Evolutionary conservation across 1,284 basidiomycete genomes (phyloP).

Genomic region (Ustilago lituana): DNA sequence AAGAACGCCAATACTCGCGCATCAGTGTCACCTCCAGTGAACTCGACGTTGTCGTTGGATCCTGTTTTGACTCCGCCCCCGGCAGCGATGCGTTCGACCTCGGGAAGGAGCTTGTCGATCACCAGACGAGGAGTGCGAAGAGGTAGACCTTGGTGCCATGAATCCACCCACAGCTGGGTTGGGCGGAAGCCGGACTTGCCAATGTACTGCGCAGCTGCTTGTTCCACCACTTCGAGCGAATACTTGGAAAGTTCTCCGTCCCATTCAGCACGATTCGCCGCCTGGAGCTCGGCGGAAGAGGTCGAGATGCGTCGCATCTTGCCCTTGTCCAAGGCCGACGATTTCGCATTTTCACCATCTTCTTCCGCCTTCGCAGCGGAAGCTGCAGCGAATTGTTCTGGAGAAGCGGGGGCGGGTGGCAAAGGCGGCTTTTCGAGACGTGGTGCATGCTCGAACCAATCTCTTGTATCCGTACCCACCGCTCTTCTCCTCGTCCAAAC

Average conservation of each 20-base stretch:
- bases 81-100: slow-evolving; percentile 54
- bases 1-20: slow-evolving; percentile 56
- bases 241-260: slow-evolving; percentile 32
- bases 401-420: slow-evolving; percentile 4
- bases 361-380: neutral
- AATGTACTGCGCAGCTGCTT: slow-evolving; percentile 41
- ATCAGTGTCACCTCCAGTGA: slow-evolving; percentile 47
- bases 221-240: slow-evolving; percentile 27
- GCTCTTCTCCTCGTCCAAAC: slow-evolving; percentile 69
- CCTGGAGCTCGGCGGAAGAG: slow-evolving; percentile 9
- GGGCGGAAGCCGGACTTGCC: slow-evolving; percentile 59
- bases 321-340: slow-evolving; percentile 20
- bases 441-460: slow-evolving; percentile 28
- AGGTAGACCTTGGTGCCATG: slow-evolving; percentile 51
- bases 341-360: neutral
- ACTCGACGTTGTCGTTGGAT: slow-evolving; percentile 15
- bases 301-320: slow-evolving; percentile 50
- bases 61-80: slow-evolving; percentile 14
- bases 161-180: slow-evolving; percentile 57
- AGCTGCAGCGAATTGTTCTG: slow-evolving; percentile 5
- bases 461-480: slow-evolving; percentile 21
- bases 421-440: slow-evolving; percentile 29
- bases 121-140: slow-evolving; percentile 40
- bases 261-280: neutral
- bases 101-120: slow-evolving; percentile 46